Base-by-base conservation (phyloP, 2,329 filamentous ascomycete genomes). In the Davidsoniella eucalypti region DNA sequence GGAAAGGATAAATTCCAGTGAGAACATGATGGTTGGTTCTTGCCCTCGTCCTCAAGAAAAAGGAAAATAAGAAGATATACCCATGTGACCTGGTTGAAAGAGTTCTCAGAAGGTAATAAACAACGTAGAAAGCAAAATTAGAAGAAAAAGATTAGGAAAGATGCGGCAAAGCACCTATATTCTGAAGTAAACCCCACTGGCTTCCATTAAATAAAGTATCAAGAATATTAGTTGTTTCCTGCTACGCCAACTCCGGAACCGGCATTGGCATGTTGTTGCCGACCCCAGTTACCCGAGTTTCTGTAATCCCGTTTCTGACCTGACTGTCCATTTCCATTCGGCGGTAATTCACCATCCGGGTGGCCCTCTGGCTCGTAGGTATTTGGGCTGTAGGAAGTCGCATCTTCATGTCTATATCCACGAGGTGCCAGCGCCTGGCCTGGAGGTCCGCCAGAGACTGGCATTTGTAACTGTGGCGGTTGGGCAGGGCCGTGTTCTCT, bases 271-370 rank as follows among this genome's bases (percentile, higher is more conserved):
- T 53, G 50, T 21, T 50, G 43, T 44, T 70, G 21, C 21, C 21
- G 70, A 25, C 65, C 67, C 68, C 69, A 75, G 37, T 48, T 52
- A 17, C 65, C 72, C 16, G 74, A 78, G 58, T 75, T 76, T 33
- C 75, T 69, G 72, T 74, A 78, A 17, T 47, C 40, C 17, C 39
- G 37, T 17, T 47, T 23, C 17, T 38, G 33, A 18, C 38, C 38
- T 36, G 38, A 21, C 54, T 69, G 69, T 44, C 60, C 64, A 44
- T 66, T 64, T 44, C 69, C 66, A 33, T 63, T 57, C 37, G 58
- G 62, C 54, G 67, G 63, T 21, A 65, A 57, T 46, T 65, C 65
- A 51, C 61, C 64, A 52, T 71, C 69, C 2, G 65, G 63, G 44
- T 64, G 65, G 54, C 71, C 69, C 51, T 68, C 68, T 33, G 71